phyloP scores from a whole-genome alignment of 257 asterid species.

The Schizonepeta tenuifolia region DNA sequence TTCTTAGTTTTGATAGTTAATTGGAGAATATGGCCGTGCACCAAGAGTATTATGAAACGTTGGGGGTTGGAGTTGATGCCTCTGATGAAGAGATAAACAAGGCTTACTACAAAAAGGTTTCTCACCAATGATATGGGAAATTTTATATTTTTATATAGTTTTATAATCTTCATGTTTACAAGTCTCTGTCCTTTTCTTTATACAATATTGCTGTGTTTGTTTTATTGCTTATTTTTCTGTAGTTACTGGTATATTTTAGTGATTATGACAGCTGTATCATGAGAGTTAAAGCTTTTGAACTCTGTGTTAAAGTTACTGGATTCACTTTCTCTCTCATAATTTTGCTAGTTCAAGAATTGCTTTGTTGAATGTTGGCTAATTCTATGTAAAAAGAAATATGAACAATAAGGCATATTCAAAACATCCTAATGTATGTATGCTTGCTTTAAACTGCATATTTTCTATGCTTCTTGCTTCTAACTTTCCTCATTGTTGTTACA shows the following conservation, averaged over 20 bases:
- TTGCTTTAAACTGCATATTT: neutral
- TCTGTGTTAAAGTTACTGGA: neutral
- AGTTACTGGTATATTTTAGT: neutral
- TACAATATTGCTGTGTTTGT: neutral
- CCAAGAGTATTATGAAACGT: slow-evolving; percentile 67
- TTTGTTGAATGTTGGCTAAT: neutral
- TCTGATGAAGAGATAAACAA: slow-evolving; percentile 68
- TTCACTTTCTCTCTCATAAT: neutral
- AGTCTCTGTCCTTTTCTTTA: neutral
- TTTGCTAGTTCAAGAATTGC: neutral
- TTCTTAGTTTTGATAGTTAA: slow-evolving; percentile 34
- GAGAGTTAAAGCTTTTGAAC: neutral
- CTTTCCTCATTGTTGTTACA: neutral
- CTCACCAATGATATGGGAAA: neutral
- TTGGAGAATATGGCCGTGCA: slow-evolving; percentile 61
- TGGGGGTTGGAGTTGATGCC: slow-evolving; percentile 72
- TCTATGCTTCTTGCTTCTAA: slow-evolving; percentile 11
- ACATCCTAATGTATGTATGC: slow-evolving; percentile 4
- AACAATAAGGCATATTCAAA: neutral
- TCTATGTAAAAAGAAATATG: neutral
- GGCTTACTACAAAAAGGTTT: slow-evolving; percentile 78
- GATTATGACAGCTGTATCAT: slow-evolving; percentile 1
- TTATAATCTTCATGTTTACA: neutral
- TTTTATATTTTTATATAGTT: neutral
- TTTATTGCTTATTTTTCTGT: neutral